Base-by-base conservation (phyloP, 2,329 filamentous ascomycete species). In the Eutypella sp. region DNA sequence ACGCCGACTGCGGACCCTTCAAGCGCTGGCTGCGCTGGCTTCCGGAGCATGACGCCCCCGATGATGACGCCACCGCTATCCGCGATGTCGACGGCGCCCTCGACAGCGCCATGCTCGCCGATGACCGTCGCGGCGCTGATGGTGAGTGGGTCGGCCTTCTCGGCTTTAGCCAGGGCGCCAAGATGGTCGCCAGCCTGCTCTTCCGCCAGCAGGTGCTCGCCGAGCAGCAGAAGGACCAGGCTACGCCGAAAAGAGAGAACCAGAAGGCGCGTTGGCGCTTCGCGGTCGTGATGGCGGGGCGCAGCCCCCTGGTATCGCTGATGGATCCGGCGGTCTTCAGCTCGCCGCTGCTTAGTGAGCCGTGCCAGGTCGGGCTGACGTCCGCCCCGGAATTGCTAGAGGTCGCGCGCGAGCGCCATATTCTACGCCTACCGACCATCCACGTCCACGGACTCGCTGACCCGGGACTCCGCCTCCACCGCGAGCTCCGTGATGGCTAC, bases 101-200 rank as follows among this genome's bases (percentile, higher is more conserved):
- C 19, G 59, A 57, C 25, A 53, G 49, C 4, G 74, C 75, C 23
- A 82, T 84, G 73, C 66, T 68, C 9, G 65, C 59, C 5, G 79
- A 84, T 56, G 65, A 76, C 53, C 46, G 48, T n/a, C 48, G 45
- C 7, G 73, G 72, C n/a, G 79, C 69, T 2, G 73, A 67, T 0
- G 82, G 82, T 0, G 65, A 71, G 11, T 84, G 79, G 73, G 76
- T 83, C 9, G 83, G 68, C 0, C 50, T 85, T 9, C 55, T 86
- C 42, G 83, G 83, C 1, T 87, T 87, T 62, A 84, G 80, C 42
- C 82, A 86, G 60, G 83, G 83, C 37, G 81, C 79, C 18, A 83
- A 81, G 64, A 57, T 85, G 5, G 75, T 74, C 1, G 78, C 75
- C 2, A 82, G 79, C 49, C 42, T 86, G 50, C 65, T 86, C 33